Percentiles rank a stretch among this genome's conserved stretches.
phyloP scores from a whole-genome alignment of 2,329 filamentous ascomycete species.

The Beauveria sp. region DNA sequence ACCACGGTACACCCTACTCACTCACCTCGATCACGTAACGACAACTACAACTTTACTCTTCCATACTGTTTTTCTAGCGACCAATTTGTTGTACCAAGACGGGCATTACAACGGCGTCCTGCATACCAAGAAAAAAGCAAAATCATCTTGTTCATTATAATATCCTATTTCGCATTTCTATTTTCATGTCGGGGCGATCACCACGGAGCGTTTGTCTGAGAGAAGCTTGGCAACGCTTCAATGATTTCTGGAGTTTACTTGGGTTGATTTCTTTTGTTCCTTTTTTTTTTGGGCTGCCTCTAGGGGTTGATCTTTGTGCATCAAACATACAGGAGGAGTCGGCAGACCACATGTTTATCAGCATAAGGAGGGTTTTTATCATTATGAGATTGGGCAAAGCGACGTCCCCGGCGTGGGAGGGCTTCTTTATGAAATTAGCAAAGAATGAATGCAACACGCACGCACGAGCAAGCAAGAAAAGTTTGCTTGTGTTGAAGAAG shows the following conservation, averaged over 20 bases:
- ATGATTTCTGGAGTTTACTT: slow-evolving; percentile 2
- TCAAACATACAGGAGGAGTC: not conserved
- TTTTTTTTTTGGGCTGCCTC: not conserved
- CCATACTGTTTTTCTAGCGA: slow-evolving; percentile 16
- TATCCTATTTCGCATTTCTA: slow-evolving; percentile 9
- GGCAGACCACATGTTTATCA: not conserved
- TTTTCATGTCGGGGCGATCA: not conserved
- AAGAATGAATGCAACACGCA: slow-evolving; percentile 5
- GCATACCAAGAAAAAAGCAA: slow-evolving; percentile 11
- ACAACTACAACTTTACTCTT: not conserved
- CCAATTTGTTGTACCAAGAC: slow-evolving; percentile 14
- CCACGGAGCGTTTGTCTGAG: not conserved
- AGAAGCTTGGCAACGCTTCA: not conserved
- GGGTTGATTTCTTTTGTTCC: not conserved
- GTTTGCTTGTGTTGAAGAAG: not conserved
- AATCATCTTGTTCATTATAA: slow-evolving; percentile 9
- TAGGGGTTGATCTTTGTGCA: not conserved
- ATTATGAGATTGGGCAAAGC: not conserved
- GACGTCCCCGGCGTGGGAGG: not conserved
- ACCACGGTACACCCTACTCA: not conserved
- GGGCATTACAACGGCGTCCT: slow-evolving; percentile 13
- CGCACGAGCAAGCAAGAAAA: not conserved
- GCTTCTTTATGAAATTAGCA: slow-evolving; percentile 1
- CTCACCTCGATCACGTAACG: not conserved
- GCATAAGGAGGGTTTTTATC: not conserved